Evolutionary conservation across 768 basidiomycete genomes (phyloP).

Genomic region (Ramaria sp.): DNA sequence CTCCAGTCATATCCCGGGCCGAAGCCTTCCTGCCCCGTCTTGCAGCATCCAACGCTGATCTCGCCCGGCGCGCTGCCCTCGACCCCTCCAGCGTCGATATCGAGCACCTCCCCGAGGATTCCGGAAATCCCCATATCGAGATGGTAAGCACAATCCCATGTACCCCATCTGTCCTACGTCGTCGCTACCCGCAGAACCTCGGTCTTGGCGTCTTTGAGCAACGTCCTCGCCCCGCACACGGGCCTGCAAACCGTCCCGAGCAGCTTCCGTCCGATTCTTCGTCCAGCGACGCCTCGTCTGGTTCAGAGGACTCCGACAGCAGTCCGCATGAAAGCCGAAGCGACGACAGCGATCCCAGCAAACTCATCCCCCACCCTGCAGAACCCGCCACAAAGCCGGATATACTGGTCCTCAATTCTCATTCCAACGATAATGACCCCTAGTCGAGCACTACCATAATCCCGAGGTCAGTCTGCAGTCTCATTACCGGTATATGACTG

Average conservation of each 20-base stretch:
- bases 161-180: too few species aligned
- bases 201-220: slow-evolving; percentile 52
- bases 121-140: slow-evolving; percentile 44
- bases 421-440: too few species aligned
- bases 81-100: slow-evolving; percentile 59
- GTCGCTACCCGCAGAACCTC: slow-evolving; percentile 38
- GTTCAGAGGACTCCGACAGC: background rate
- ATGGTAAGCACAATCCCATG: slow-evolving; percentile 38
- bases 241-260: background rate
- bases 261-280: background rate
- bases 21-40: slow-evolving; percentile 59
- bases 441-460: too few species aligned
- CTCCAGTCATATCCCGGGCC: slow-evolving; percentile 53
- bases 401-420: too few species aligned
- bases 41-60: slow-evolving; percentile 49
- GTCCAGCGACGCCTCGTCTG: background rate
- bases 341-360: too few species aligned
- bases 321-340: too few species aligned
- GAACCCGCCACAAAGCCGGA: too few species aligned
- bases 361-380: too few species aligned
- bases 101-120: slow-evolving; percentile 42
- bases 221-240: background rate
- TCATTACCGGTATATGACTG: too few species aligned
- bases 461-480: too few species aligned
- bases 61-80: slow-evolving; percentile 32